Conservation (phyloP, 495 filamentous ascomycete genomes). For the Talaromyces liani region DNA sequence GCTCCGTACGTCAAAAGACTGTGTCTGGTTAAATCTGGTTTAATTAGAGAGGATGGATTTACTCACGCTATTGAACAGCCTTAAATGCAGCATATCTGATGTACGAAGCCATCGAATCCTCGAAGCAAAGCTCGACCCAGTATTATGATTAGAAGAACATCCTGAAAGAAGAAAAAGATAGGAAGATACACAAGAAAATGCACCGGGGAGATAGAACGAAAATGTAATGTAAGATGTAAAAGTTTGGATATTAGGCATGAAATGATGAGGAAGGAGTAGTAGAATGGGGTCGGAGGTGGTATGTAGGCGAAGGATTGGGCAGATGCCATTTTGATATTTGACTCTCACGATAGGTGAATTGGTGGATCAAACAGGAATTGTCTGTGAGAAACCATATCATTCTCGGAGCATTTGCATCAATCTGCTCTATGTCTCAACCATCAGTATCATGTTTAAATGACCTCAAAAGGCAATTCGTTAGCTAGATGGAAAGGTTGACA, state of each 20-base stretch:
- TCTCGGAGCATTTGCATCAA: too few species aligned
- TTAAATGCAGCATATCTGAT: not conserved
- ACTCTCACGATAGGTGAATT: too few species aligned
- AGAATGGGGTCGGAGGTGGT: conserved; percentile 8
- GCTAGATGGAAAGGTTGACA: too few species aligned
- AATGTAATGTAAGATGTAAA: conserved; percentile 18
- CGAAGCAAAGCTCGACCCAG: conserved; percentile 12
- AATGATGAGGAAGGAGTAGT: conserved; percentile 15
- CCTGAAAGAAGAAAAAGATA: conserved; percentile 18
- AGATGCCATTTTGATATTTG: not conserved
- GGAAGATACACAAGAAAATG: conserved; percentile 15
- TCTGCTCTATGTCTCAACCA: too few species aligned
- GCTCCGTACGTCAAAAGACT: conserved; percentile 25
- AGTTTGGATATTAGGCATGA: conserved; percentile 14
- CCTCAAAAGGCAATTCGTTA: too few species aligned
- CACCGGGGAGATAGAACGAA: conserved; percentile 5
- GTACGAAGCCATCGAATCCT: not conserved
- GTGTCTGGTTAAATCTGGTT: too few species aligned
- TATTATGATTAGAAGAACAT: conserved; percentile 10
- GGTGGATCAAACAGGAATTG: too few species aligned
- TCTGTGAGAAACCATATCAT: too few species aligned
- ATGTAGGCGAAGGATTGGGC: not conserved
- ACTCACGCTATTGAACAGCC: not conserved
- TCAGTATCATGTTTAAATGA: too few species aligned
- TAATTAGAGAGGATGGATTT: not conserved